Conservation (phyloP, 371 early-diverging fungal species). For the Mucor mucedo region DNA sequence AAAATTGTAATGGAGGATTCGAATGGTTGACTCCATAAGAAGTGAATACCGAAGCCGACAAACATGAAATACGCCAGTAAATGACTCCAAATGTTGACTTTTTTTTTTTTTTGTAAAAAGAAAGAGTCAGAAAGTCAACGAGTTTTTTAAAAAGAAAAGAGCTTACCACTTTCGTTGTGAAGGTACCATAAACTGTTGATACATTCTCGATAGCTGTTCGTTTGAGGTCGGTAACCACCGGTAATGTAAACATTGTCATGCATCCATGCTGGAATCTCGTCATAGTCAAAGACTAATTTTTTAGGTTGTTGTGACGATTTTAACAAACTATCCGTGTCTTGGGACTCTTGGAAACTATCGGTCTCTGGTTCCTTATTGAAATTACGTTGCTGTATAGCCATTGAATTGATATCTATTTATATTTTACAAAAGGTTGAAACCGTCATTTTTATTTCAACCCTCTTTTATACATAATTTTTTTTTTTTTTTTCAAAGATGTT, state of each 20-base stretch:
- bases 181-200: constrained; percentile 76
- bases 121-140: background rate
- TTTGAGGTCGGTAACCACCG: constrained; percentile 81
- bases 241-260: constrained; percentile 71
- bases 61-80: constrained; percentile 75
- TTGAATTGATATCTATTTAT: background rate
- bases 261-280: constrained; percentile 78
- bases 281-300: constrained; percentile 24
- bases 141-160: background rate
- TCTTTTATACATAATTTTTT: no score
- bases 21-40: constrained; percentile 49
- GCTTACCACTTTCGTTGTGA: constrained; percentile 86
- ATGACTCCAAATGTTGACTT: constrained; percentile 89
- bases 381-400: constrained; percentile 20
- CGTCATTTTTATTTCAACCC: no score
- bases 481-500: no score
- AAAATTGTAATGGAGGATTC: constrained; percentile 55
- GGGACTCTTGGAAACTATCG: background rate
- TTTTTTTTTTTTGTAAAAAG: background rate
- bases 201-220: constrained; percentile 75
- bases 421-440: no score
- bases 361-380: background rate
- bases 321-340: constrained; percentile 20
- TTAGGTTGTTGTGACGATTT: background rate
- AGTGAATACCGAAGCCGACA: constrained; percentile 57